Evolutionary conservation across 2,329 filamentous ascomycete genomes (phyloP).

Genomic region (Cyphellophora attinorum): DNA sequence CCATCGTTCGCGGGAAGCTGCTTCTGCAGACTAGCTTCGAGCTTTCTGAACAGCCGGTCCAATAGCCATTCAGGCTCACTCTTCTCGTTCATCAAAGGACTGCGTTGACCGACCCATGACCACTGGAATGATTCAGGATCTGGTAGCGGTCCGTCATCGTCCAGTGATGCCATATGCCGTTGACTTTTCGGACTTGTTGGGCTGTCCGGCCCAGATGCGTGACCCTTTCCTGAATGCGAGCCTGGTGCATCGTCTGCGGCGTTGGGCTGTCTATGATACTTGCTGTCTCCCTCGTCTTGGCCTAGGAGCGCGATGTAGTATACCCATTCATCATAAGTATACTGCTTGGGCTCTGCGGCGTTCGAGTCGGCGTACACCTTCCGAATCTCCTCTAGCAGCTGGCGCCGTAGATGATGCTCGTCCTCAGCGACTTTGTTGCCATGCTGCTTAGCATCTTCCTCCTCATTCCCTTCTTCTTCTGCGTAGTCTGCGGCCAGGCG

Average conservation of each 20-base stretch:
- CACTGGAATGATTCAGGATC: slow-evolving; percentile 18
- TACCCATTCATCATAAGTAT: slow-evolving; percentile 36
- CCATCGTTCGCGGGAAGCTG: too few relatives aligned
- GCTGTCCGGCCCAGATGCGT: background rate
- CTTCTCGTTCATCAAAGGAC: slow-evolving; percentile 30
- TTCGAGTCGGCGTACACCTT: slow-evolving; percentile 28
- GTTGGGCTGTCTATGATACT: slow-evolving; percentile 20
- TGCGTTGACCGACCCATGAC: slow-evolving; percentile 31
- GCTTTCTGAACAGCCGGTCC: slow-evolving; percentile 25
- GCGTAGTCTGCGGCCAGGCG: slow-evolving; percentile 29
- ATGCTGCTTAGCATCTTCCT: slow-evolving; percentile 29
- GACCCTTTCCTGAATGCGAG: background rate
- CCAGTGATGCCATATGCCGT: background rate
- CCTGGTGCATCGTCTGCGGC: background rate
- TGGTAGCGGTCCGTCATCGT: slow-evolving; percentile 1
- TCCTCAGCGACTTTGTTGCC: slow-evolving; percentile 33
- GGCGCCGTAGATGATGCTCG: slow-evolving; percentile 36
- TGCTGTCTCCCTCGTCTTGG: slow-evolving; percentile 31
- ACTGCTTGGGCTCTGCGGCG: slow-evolving; percentile 24
- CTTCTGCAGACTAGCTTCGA: slow-evolving; percentile 26
- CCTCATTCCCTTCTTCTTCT: slow-evolving; percentile 31
- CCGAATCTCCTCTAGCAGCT: slow-evolving; percentile 28
- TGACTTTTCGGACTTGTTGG: background rate
- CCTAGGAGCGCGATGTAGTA: slow-evolving; percentile 40
- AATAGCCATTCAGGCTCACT: slow-evolving; percentile 35